Evolutionary conservation across 805 yeast genomes (phyloP).

Genomic region (Candida krabiensis): DNA sequence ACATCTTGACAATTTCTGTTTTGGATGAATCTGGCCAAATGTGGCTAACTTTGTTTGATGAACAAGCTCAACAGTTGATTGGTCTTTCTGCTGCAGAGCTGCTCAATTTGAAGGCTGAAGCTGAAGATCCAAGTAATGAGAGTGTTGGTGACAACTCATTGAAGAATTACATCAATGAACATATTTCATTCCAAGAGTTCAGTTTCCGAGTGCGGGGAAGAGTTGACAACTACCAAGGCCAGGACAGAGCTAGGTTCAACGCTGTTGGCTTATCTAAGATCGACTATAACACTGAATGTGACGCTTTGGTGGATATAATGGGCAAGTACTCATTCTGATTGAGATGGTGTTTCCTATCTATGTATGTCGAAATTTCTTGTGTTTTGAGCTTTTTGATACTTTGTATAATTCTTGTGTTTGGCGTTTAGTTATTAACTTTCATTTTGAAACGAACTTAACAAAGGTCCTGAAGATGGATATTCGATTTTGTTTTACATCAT

Average conservation of each 20-base stretch:
- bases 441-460: neutral
- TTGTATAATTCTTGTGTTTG: neutral
- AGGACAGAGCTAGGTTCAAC: conserved; percentile 71
- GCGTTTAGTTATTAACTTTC: conserved; percentile 4
- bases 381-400: neutral
- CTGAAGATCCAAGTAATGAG: conserved; percentile 39
- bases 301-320: conserved; percentile 49
- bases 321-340: conserved; percentile 33
- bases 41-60: conserved; percentile 88
- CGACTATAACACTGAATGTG: conserved; percentile 61
- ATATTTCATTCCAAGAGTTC: conserved; percentile 62
- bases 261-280: conserved; percentile 53
- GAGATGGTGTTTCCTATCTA: conserved; percentile 1
- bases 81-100: conserved; percentile 64
- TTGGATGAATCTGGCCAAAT: conserved; percentile 79
- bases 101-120: conserved; percentile 39
- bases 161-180: conserved; percentile 27
- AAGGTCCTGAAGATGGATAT: neutral
- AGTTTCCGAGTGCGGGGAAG: conserved; percentile 78
- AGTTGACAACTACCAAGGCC: conserved; percentile 82
- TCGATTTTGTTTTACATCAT: neutral
- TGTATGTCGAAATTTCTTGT: neutral
- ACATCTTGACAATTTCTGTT: conserved; percentile 72
- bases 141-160: conserved; percentile 45
- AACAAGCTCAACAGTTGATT: conserved; percentile 68